Evolutionary conservation across 805 yeast genomes (phyloP), one percentile per base, ranked within the genome.

Genomic region (Starmerella asiatica): DNA sequence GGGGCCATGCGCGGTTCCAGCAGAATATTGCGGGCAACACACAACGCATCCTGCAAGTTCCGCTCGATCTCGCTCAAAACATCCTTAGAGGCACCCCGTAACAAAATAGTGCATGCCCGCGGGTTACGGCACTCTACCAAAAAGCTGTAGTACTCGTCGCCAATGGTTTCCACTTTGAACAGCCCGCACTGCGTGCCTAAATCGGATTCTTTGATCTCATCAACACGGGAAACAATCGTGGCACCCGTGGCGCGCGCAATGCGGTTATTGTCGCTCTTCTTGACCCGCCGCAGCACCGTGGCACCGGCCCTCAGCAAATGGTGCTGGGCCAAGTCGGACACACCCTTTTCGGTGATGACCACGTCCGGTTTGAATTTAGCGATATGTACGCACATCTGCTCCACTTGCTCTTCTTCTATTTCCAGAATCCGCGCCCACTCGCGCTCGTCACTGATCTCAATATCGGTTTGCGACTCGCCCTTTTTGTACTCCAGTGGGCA

Each of bases 401-500:
- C 79, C 47, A 91, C 86, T 65, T 91, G 99, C 61, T 91, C 98
- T 65, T 91, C 99, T 65, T 91, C 99, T 57, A 91, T 88, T 65
- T 88, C 85, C 55, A 91, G 68, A 47, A 91, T 75, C 61, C 97
- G 75, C 59, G 78, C 79, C 97, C 97, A 91, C 64, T 91, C 98
- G 47, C 76, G 81, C 62, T 88, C 97, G 55, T 84, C 84, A 32
- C 94, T 79, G 61, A 91, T 86, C 66, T 91, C 99, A 51, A 91
- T 83, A 63, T 91, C 88, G 39, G 97, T 91, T 62, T 91, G 98
- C 3, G 96, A 85, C 65, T 91, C 99, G 49, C 98, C 99, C 70
- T 91, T 91, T 67, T 91, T 91, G 67, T 91, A 91, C 64, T 91
- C 99, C 53, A 91, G 69, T 11, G 99, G 96, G 63, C 96, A 86